These are phyloP conservation scores for Neurospora tetrasperma DNA, from an alignment of 495 filamentous ascomycete species.

Conservation along the genomic window DNA sequence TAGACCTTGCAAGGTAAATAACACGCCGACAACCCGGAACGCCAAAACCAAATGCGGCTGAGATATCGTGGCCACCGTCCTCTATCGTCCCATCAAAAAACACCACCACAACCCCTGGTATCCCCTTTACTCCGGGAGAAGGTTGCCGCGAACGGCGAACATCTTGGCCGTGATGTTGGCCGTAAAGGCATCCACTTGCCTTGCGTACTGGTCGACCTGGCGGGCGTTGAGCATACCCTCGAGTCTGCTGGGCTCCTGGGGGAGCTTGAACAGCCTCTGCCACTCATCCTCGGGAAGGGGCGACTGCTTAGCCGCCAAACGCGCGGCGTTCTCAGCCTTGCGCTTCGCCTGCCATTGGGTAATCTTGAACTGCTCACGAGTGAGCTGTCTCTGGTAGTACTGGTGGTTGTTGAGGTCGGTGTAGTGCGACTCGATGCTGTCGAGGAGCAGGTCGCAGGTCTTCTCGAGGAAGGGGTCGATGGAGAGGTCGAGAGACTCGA, in stretches of 20 bases:
- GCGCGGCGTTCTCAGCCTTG: conserved; percentile 81
- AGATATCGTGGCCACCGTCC: conserved; percentile 9
- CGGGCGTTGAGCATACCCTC: conserved; percentile 87
- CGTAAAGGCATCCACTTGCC: conserved; percentile 95
- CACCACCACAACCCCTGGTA: conserved; percentile 4
- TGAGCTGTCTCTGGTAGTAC: conserved; percentile 94
- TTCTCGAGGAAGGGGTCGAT: conserved; percentile 99
- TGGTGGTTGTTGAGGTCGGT: conserved; percentile 98
- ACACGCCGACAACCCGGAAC: conserved; percentile 20
- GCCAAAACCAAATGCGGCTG: conserved; percentile 24
- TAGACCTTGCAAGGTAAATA: conserved; percentile 15
- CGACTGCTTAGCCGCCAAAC: conserved; percentile 76
- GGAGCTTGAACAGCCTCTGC: conserved; percentile 95
- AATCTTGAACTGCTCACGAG: conserved; percentile 93
- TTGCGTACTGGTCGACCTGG: conserved; percentile 96
- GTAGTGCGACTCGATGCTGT: conserved; percentile 94
- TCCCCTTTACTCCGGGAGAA: conserved; percentile 39
- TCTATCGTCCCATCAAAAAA: conserved; percentile 7
- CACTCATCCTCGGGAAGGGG: conserved; percentile 94
- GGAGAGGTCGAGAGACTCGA: conserved; percentile 77
- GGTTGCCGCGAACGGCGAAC: conserved; percentile 83
- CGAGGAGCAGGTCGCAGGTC: conserved; percentile 89
- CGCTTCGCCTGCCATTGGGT: conserved; percentile 91
- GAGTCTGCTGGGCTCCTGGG: conserved; percentile 81
- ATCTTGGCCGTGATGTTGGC: conserved; percentile 88